Percentiles rank a stretch among this genome's conserved stretches.
These are phyloP conservation scores for Tolypocladium album DNA, from an alignment of 2,329 filamentous ascomycete genomes.

Conservation along the genomic window DNA sequence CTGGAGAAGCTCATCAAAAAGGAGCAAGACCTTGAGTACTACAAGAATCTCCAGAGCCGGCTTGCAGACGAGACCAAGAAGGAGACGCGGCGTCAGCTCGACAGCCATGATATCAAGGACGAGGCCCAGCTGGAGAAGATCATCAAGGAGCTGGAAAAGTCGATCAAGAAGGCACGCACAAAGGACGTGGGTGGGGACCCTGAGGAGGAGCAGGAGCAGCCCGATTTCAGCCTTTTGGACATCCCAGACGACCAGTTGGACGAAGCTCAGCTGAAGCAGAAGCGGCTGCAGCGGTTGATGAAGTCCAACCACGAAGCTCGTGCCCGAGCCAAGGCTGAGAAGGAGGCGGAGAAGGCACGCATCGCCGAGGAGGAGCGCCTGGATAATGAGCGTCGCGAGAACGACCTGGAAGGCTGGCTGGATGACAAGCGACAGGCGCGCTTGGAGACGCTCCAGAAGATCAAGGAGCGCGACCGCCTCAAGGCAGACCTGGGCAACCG, in stretches of 20 bases:
- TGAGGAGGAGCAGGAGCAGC: conserved; percentile 70
- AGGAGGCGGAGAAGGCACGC: conserved; percentile 82
- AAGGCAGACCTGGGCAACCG: conserved; percentile 94
- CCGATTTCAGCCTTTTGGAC: conserved; percentile 81
- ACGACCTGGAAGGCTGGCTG: conserved; percentile 79
- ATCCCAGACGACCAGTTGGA: conserved; percentile 87
- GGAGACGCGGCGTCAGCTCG: conserved; percentile 74
- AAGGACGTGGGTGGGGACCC: conserved; percentile 81
- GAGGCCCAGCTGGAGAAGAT: conserved; percentile 75
- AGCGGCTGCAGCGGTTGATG: conserved; percentile 82
- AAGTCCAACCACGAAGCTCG: conserved; percentile 93
- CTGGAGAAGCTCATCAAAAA: conserved; percentile 92
- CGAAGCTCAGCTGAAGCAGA: conserved; percentile 82
- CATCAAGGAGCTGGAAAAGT: conserved; percentile 82
- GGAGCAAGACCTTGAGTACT: conserved; percentile 91
- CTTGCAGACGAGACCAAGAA: conserved; percentile 78
- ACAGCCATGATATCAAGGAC: conserved; percentile 86
- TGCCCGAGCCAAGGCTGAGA: conserved; percentile 89
- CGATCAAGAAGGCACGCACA: conserved; percentile 79
- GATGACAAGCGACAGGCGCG: conserved; percentile 68
- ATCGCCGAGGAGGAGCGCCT: conserved; percentile 71
- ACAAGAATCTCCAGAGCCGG: conserved; percentile 67
- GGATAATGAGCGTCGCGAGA: conserved; percentile 74
- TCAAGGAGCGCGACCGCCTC: conserved; percentile 86
- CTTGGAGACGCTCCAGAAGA: conserved; percentile 60